phyloP scores from a whole-genome alignment of 768 basidiomycete species.

The Psilocybe subaeruginosa region DNA sequence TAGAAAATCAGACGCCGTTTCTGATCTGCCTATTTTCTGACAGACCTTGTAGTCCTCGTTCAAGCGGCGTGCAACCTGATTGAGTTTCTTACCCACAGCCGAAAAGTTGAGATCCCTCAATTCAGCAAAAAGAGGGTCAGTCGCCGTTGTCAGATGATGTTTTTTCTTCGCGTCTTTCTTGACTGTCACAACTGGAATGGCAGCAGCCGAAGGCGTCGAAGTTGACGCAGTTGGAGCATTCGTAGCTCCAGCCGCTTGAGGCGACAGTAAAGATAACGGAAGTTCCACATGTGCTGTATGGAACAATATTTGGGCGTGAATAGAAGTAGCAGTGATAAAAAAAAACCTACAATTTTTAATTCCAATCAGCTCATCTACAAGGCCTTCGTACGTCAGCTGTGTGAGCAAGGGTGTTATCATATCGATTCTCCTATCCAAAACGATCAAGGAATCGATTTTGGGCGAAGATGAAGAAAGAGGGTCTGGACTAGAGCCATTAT shows the following conservation, averaged over 20 bases:
- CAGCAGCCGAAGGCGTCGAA: conserved; percentile 33
- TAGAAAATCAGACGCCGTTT: conserved; percentile 9
- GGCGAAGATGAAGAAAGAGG: conserved; percentile 50
- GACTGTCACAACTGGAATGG: conserved; percentile 50
- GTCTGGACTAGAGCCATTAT: conserved; percentile 38
- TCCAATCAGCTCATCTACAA: conserved; percentile 90
- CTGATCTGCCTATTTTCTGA: conserved; percentile 1
- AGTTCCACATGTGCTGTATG: conserved; percentile 74
- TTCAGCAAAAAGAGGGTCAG: conserved; percentile 82
- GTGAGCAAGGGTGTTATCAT: conserved; percentile 96
- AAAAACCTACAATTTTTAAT: conserved; percentile 81
- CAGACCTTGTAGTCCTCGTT: conserved; percentile 92
- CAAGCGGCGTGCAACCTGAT: conserved; percentile 77
- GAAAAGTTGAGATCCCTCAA: conserved; percentile 93
- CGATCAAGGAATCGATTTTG: conserved; percentile 82
- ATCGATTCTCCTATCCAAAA: conserved; percentile 89
- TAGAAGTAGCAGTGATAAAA: background rate
- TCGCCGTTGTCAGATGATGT: conserved; percentile 75
- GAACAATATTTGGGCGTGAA: conserved; percentile 2
- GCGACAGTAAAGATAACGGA: conserved; percentile 69
- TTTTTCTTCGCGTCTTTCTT: conserved; percentile 88
- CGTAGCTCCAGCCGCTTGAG: conserved; percentile 49
- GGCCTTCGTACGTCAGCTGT: conserved; percentile 95
- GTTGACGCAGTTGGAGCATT: conserved; percentile 45
- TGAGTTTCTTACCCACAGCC: conserved; percentile 80